Evolutionary conservation across 345 rosid species (phyloP).

Genomic region (Arabidopsis suecica): DNA sequence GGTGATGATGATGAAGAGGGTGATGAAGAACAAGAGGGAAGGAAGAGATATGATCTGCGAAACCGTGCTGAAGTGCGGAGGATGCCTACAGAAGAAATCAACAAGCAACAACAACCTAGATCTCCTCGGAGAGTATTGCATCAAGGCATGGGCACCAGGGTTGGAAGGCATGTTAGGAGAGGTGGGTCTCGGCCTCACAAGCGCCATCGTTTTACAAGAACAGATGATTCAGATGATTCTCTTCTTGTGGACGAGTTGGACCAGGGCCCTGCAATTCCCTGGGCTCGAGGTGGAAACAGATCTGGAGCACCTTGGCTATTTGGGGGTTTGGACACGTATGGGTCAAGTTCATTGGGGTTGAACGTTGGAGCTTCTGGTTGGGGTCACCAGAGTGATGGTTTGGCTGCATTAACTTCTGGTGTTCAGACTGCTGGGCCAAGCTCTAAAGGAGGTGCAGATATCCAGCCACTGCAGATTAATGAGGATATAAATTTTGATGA

Average conservation of each 20-base stretch:
- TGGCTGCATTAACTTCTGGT: slow-evolving; percentile 77
- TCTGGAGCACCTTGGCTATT: slow-evolving; percentile 98
- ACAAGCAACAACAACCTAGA: slow-evolving; percentile 73
- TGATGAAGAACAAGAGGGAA: slow-evolving; percentile 81
- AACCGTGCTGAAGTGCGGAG: slow-evolving; percentile 96
- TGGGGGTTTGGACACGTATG: slow-evolving; percentile 94
- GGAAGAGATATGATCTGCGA: slow-evolving; percentile 95
- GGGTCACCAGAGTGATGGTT: slow-evolving; percentile 95
- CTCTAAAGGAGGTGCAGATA: slow-evolving; percentile 99
- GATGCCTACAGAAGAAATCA: slow-evolving; percentile 69
- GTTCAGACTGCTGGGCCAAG: slow-evolving; percentile 99
- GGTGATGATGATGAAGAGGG: slow-evolving; percentile 62
- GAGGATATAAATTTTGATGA: slow-evolving; percentile 93
- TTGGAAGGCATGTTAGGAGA: slow-evolving; percentile 84
- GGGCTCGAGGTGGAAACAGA: slow-evolving; percentile 95
- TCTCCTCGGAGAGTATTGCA: slow-evolving; percentile 96
- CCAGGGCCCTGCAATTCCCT: slow-evolving; percentile 95
- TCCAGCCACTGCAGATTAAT: slow-evolving; percentile 97
- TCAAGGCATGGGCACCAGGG: slow-evolving; percentile 95
- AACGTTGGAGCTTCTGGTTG: slow-evolving; percentile 99
- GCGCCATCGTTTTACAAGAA: slow-evolving; percentile 79
- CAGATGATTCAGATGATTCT: slow-evolving; percentile 99
- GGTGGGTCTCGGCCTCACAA: slow-evolving; percentile 96
- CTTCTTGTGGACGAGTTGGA: slow-evolving; percentile 99
- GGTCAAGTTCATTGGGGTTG: slow-evolving; percentile 79